These are phyloP conservation scores for Raphanus sativus DNA, from an alignment of 345 rosid genomes.

Conservation along the genomic window DNA sequence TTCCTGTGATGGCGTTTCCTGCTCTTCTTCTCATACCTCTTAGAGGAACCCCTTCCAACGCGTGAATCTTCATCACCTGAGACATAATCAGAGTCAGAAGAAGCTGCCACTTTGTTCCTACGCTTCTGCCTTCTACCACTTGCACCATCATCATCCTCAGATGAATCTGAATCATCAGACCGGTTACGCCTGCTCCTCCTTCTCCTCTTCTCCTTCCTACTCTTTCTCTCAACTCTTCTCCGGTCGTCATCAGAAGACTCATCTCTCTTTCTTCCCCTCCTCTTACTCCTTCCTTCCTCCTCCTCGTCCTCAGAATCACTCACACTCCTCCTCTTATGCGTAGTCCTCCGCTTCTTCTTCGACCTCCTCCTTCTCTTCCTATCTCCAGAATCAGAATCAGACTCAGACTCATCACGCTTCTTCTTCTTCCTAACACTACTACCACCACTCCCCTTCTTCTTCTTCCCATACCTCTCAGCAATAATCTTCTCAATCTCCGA, in stretches of 20 bases:
- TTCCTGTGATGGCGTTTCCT: constrained; percentile 50
- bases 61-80: constrained; percentile 52
- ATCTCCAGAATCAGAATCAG: constrained; percentile 52
- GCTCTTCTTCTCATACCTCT: constrained; percentile 59
- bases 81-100: constrained; percentile 52
- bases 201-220: constrained; percentile 63
- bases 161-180: constrained; percentile 38
- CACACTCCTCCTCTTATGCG: constrained; percentile 49
- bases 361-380: constrained; percentile 78
- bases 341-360: constrained; percentile 67
- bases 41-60: constrained; percentile 57
- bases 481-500: constrained; percentile 88
- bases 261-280: constrained; percentile 50
- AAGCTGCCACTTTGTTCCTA: constrained; percentile 55
- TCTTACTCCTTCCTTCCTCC: constrained; percentile 49
- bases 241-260: constrained; percentile 36
- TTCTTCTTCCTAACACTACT: constrained; percentile 38
- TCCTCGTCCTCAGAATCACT: constrained; percentile 70
- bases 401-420: constrained; percentile 41
- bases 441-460: constrained; percentile 38
- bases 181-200: constrained; percentile 46
- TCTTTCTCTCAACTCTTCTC: constrained; percentile 44
- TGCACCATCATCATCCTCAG: constrained; percentile 26
- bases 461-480: constrained; percentile 75
- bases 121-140: constrained; percentile 38